phyloP scores from a whole-genome alignment of 2,329 filamentous ascomycete species.

The Cryphonectria nitschkei region DNA sequence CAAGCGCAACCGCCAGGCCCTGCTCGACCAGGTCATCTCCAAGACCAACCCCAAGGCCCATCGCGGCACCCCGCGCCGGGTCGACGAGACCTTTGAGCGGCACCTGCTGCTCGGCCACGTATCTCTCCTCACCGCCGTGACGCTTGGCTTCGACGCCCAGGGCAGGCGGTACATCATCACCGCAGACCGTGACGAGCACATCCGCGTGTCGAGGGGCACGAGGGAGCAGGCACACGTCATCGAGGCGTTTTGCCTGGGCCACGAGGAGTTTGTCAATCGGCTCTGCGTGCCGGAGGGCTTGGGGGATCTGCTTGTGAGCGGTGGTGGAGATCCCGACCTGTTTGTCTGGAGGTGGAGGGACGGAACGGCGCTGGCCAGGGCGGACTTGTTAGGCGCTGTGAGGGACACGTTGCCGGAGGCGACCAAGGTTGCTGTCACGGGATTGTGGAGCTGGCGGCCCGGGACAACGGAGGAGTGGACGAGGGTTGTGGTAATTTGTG shows the following conservation, averaged over 20 bases:
- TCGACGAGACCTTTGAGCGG: constrained; percentile 67
- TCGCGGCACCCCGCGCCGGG: constrained; percentile 34
- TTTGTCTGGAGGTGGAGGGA: constrained; percentile 81
- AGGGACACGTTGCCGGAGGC: constrained; percentile 41
- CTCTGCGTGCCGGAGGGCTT: constrained; percentile 67
- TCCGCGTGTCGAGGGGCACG: constrained; percentile 80
- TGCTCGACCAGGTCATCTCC: constrained; percentile 60
- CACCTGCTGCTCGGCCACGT: constrained; percentile 88
- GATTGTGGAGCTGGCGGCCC: constrained; percentile 41
- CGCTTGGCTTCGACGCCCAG: constrained; percentile 52
- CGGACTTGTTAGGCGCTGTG: constrained; percentile 53
- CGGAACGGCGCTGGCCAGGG: constrained; percentile 56
- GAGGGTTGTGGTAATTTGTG: constrained; percentile 47
- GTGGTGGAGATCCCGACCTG: constrained; percentile 80
- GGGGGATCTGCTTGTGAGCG: constrained; percentile 72
- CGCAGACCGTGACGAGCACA: constrained; percentile 69
- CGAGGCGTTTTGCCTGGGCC: constrained; percentile 86
- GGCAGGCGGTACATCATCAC: constrained; percentile 56
- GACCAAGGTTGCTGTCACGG: constrained; percentile 52
- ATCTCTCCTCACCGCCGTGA: constrained; percentile 84
- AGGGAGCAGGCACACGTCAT: constrained; percentile 82
- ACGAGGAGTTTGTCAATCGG: constrained; percentile 80
- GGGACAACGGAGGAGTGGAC: constrained; percentile 27
- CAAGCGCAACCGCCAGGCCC: constrained; percentile 62
- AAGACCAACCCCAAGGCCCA: constrained; percentile 35